phyloP scores from a whole-genome alignment of 1,139 yeast genomes.

The Yarrowia galli region DNA sequence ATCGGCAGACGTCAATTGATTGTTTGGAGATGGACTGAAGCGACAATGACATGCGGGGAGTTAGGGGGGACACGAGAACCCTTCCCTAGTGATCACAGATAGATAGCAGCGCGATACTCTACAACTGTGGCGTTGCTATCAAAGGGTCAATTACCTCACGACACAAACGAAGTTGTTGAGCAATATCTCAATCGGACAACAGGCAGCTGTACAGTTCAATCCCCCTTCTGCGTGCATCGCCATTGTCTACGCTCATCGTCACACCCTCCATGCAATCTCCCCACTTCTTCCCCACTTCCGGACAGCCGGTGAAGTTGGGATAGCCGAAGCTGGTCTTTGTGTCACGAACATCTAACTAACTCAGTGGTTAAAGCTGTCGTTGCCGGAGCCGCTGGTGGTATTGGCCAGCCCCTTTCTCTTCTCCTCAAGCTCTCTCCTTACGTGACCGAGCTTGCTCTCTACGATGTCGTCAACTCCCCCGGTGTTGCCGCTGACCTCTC shows the following conservation, averaged over 20 bases:
- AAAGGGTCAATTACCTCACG: slow-evolving; percentile 13
- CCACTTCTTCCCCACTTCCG: slow-evolving; percentile 6
- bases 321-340: too few species aligned
- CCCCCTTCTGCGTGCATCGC: background rate
- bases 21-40: background rate
- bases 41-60: background rate
- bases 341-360: background rate
- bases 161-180: background rate
- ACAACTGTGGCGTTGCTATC: slow-evolving; percentile 8
- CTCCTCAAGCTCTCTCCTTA: slow-evolving; percentile 85
- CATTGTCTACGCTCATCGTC: background rate
- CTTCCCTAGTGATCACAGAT: too few species aligned
- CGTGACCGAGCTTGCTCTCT: slow-evolving; percentile 83
- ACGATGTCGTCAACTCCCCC: slow-evolving; percentile 92
- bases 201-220: background rate
- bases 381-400: slow-evolving; percentile 98
- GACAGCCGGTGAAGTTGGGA: background rate
- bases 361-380: slow-evolving; percentile 68
- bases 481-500: slow-evolving; percentile 98
- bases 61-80: background rate
- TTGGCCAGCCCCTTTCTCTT: slow-evolving; percentile 96
- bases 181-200: background rate
- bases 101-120: too few species aligned
- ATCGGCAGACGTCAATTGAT: background rate
- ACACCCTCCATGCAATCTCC: background rate